Evolutionary conservation across 1,139 yeast genomes (phyloP), one percentile per base, ranked within the genome.

Genomic region (Taphrina wiesneri): DNA sequence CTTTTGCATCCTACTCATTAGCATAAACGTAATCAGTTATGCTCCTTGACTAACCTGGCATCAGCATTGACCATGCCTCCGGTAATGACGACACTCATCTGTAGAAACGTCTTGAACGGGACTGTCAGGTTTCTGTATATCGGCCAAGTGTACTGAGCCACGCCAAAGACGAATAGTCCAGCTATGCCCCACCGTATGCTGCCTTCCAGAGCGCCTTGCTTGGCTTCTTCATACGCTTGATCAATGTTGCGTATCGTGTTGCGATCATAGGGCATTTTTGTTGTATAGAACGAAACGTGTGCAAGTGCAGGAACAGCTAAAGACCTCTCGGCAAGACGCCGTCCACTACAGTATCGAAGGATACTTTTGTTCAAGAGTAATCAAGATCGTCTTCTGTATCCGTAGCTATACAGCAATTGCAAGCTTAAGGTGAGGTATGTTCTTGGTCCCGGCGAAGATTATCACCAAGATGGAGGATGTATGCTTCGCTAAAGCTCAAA

Each of bases 1-100:
- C 15, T 19, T 25, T 43, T 60, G 64, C 64, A 60, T 60, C 39
- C 64, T 54, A 9, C 21, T 28, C 23, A 5, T 21, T 21, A 7
- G 13, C 9, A 23, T 26, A 11, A 1, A 15, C 19, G 2, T 49
- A 19, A 9, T 46, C 15, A 6, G n/a, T 7, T 26, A 13, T 46
- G 21, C 6, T 7, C 6, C 13, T 26, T 3, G 15, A 49, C 54
- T 15, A 11, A 49, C 59, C 59, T 41, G 6, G 64, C 21, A 39
- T 60, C 64, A 25, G 57, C 64, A 21, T 60, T 60, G 43, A 60
- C 64, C 41, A 60, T 45, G 28, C 64, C 64, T 7, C 64, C 64
- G n/a, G 64, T 41, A 26, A 60, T 60, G 56, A 60, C 43, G 28
- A 51, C 39, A 28, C 54, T 43, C 64, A 60, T 60, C 23, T 51